These are phyloP conservation scores for Pyrus hybrid DNA, from an alignment of 331 rosid species.

Conservation along the genomic window DNA sequence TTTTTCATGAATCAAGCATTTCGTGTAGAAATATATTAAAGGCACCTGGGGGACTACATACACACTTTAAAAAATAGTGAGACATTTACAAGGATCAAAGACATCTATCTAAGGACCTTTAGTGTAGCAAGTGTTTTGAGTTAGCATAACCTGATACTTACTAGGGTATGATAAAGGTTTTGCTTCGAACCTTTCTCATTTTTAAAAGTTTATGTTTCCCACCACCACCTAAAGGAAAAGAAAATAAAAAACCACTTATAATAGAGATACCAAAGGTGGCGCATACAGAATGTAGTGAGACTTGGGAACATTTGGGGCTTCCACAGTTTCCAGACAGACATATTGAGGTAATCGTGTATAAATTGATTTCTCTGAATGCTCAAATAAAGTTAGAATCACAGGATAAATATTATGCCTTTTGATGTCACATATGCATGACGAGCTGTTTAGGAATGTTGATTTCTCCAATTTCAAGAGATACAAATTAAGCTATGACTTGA, in stretches of 20 bases:
- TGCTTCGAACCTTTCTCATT: background rate
- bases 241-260: background rate
- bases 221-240: background rate
- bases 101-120: background rate
- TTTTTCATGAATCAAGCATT: background rate
- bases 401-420: background rate
- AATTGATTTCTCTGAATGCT: background rate
- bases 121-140: background rate
- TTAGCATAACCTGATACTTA: background rate
- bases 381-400: background rate
- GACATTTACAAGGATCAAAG: background rate
- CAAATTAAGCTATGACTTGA: background rate
- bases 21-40: background rate
- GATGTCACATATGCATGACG: background rate
- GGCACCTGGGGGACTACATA: background rate
- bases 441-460: background rate
- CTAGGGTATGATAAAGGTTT: background rate
- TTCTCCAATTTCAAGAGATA: background rate
- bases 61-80: background rate
- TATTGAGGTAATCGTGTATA: too few species aligned
- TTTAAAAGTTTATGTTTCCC: background rate
- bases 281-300: background rate
- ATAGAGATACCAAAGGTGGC: background rate
- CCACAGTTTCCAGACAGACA: background rate
- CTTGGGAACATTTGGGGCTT: background rate